Evolutionary conservation across 2,329 filamentous ascomycete genomes (phyloP).

Genomic region (Xylaria sp.): DNA sequence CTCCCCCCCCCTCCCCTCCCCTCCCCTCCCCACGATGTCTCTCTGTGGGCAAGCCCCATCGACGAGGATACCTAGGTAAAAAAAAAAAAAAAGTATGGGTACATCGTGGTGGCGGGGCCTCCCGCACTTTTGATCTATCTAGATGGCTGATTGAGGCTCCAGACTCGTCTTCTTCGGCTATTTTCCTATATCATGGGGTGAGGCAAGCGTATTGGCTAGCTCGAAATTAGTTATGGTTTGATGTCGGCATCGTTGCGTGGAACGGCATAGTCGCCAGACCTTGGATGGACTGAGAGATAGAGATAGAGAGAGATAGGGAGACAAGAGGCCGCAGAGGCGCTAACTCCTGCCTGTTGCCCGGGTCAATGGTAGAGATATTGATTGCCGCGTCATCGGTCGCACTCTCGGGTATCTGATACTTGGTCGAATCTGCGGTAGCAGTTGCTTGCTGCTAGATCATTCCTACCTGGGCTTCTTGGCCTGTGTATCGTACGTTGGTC

Average conservation of each 20-base stretch:
- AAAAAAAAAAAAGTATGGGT: constrained; percentile 36
- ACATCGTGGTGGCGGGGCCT: constrained; percentile 50
- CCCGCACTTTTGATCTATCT: constrained; percentile 45
- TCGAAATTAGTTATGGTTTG: constrained; percentile 36
- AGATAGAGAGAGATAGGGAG: neutral
- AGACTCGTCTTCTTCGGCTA: constrained; percentile 50
- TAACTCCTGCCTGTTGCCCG: constrained; percentile 37
- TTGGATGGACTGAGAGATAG: constrained; percentile 43
- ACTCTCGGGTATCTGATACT: constrained; percentile 44
- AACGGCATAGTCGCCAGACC: constrained; percentile 46
- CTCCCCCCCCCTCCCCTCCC: neutral
- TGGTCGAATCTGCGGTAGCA: constrained; percentile 43
- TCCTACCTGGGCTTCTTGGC: constrained; percentile 52
- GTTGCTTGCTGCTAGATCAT: constrained; percentile 49
- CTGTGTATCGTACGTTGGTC: constrained; percentile 47
- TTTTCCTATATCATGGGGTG: constrained; percentile 45
- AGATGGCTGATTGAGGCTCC: constrained; percentile 48
- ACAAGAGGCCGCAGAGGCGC: constrained; percentile 35
- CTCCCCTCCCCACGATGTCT: neutral
- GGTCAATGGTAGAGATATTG: constrained; percentile 50
- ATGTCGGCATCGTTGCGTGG: constrained; percentile 44
- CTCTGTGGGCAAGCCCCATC: constrained; percentile 28
- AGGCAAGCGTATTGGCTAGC: constrained; percentile 45
- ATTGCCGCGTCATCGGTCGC: constrained; percentile 46
- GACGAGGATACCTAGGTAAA: constrained; percentile 19